phyloP scores from a whole-genome alignment of 306 rosid species.

The Trichosanthes truncata region DNA sequence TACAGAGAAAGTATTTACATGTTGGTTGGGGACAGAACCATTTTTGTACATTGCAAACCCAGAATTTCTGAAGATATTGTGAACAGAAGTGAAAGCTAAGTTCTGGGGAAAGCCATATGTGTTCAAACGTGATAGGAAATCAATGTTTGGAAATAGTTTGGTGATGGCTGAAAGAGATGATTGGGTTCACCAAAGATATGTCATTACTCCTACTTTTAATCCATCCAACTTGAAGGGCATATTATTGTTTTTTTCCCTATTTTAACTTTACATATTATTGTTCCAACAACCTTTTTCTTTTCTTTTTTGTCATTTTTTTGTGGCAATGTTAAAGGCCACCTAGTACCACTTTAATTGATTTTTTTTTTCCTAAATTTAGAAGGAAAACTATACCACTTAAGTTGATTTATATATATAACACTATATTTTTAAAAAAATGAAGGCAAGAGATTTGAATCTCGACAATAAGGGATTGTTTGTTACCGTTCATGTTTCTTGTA shows the following conservation, averaged over 20 bases:
- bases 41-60: constrained; percentile 67
- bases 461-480: no score
- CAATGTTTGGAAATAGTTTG: constrained; percentile 78
- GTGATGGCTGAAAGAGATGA: constrained; percentile 64
- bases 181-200: constrained; percentile 64
- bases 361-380: no score
- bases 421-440: no score
- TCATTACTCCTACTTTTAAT: constrained; percentile 60
- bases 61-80: constrained; percentile 51
- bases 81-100: constrained; percentile 42
- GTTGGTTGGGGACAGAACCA: constrained; percentile 84
- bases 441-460: no score
- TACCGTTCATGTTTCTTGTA: no score
- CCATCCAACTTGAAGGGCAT: constrained; percentile 57
- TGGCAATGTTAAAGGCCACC: no score
- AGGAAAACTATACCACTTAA: no score
- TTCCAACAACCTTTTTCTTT: no score
- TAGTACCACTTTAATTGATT: no score
- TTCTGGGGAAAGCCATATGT: constrained; percentile 77
- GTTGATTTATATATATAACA: no score
- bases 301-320: no score
- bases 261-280: no score
- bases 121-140: constrained; percentile 48
- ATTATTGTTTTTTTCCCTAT: not conserved
- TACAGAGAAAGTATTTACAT: constrained; percentile 51